phyloP scores from a whole-genome alignment of 257 asterid genomes.

The Nicotiana noctiflora region DNA sequence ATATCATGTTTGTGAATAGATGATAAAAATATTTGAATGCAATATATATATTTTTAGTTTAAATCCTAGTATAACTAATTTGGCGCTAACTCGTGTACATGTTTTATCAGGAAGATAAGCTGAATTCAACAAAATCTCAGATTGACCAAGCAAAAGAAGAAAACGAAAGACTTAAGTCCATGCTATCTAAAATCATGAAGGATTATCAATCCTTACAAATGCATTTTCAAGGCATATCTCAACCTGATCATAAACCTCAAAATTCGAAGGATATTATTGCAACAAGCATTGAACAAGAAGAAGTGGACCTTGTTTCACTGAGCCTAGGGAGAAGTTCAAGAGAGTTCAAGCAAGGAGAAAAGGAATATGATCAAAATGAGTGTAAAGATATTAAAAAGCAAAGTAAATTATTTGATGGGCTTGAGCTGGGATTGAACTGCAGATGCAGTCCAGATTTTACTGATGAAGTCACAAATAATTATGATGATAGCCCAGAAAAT shows the following conservation, averaged over 20 bases:
- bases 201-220: constrained; percentile 28
- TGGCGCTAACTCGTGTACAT: neutral
- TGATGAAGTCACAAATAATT: neutral
- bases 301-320: constrained; percentile 33
- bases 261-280: constrained; percentile 8
- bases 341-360: neutral
- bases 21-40: too few species aligned
- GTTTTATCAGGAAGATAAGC: constrained; percentile 21
- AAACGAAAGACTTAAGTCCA: constrained; percentile 27
- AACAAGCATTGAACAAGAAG: neutral
- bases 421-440: constrained; percentile 30
- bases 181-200: constrained; percentile 25
- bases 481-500: neutral
- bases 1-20: too few species aligned
- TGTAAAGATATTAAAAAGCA: neutral
- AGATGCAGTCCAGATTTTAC: constrained; percentile 6
- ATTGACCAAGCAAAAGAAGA: constrained; percentile 41
- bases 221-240: constrained; percentile 19
- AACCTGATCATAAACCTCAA: constrained; percentile 9
- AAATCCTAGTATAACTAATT: neutral
- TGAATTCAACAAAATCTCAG: constrained; percentile 24
- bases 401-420: constrained; percentile 19
- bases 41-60: neutral
- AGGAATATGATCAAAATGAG: neutral
- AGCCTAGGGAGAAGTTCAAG: constrained; percentile 33